These are phyloP conservation scores for Diaporthe sp. DNA, from an alignment of 2,329 filamentous ascomycete genomes.

Conservation along the genomic window DNA sequence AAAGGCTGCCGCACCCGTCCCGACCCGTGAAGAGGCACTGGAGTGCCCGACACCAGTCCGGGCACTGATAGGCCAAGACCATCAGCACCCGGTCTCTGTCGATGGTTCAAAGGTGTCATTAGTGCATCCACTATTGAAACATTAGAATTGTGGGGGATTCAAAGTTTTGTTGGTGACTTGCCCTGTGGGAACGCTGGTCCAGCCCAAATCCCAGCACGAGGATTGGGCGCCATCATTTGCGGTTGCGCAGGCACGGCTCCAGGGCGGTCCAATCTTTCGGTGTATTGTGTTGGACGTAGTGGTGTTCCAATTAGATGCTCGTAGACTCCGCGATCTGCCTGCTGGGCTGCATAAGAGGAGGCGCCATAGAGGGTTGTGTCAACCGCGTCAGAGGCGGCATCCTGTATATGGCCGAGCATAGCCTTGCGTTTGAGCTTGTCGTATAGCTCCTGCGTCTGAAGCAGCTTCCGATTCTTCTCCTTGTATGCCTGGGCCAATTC, in stretches of 20 bases:
- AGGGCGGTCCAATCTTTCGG: neutral
- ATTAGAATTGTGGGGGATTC: neutral
- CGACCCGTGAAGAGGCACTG: constrained; percentile 29
- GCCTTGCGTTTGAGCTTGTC: constrained; percentile 68
- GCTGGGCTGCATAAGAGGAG: constrained; percentile 35
- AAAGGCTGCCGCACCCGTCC: constrained; percentile 25
- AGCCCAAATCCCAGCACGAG: constrained; percentile 29
- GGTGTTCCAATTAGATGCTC: constrained; percentile 31
- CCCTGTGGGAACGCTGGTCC: constrained; percentile 34
- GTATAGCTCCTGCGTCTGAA: constrained; percentile 75
- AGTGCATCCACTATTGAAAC: constrained; percentile 41
- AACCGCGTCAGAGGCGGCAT: constrained; percentile 62
- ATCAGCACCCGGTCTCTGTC: constrained; percentile 38
- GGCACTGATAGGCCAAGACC: constrained; percentile 44
- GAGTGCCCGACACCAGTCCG: constrained; percentile 45
- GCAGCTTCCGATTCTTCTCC: constrained; percentile 76
- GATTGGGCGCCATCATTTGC: constrained; percentile 10
- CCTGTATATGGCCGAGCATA: constrained; percentile 64
- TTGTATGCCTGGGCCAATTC: constrained; percentile 74
- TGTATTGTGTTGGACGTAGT: constrained; percentile 3
- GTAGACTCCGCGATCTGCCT: constrained; percentile 11
- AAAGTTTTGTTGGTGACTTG: constrained; percentile 16
- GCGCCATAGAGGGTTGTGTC: constrained; percentile 51
- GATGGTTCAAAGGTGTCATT: constrained; percentile 47
- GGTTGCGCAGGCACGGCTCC: constrained; percentile 2